Evolutionary conservation across 495 filamentous ascomycete species (phyloP).

Genomic region (Massariosphaeria phaeospora): DNA sequence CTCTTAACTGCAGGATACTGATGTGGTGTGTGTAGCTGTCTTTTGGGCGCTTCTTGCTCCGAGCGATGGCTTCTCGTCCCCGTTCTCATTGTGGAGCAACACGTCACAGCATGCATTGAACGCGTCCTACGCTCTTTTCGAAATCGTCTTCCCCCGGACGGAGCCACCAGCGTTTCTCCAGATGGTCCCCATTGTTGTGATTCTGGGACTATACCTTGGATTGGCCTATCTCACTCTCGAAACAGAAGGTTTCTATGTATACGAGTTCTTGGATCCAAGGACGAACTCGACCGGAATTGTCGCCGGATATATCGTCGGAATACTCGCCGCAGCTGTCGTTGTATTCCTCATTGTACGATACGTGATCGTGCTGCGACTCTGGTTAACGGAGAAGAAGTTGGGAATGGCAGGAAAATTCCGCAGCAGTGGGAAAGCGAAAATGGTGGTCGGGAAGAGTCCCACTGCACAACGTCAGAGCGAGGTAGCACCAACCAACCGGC

Average conservation of each 20-base stretch:
- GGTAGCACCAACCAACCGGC: background rate
- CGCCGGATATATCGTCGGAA: constrained; percentile 57
- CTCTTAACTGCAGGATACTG: background rate
- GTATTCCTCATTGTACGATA: constrained; percentile 56
- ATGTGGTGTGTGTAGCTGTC: constrained; percentile 42
- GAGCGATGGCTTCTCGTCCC: constrained; percentile 44
- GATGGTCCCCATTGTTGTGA: constrained; percentile 51
- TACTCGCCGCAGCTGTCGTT: constrained; percentile 58
- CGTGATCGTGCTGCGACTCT: constrained; percentile 50
- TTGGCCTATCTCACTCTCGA: constrained; percentile 69
- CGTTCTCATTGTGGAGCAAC: constrained; percentile 62
- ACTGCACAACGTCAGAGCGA: constrained; percentile 11
- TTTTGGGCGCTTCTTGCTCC: constrained; percentile 59
- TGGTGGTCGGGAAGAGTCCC: constrained; percentile 11
- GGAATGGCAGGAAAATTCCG: constrained; percentile 44
- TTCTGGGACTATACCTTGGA: constrained; percentile 65
- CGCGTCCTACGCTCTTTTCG: constrained; percentile 62
- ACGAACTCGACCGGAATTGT: constrained; percentile 43
- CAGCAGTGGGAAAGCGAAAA: background rate
- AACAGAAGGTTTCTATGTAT: constrained; percentile 67
- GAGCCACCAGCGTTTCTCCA: constrained; percentile 54
- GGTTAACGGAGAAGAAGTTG: constrained; percentile 50
- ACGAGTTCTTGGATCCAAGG: constrained; percentile 64
- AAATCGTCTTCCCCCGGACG: constrained; percentile 62
- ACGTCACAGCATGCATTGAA: constrained; percentile 73